phyloP scores from a whole-genome alignment of 148 eudicot genomes.

The Rhododendron williamsianum region DNA sequence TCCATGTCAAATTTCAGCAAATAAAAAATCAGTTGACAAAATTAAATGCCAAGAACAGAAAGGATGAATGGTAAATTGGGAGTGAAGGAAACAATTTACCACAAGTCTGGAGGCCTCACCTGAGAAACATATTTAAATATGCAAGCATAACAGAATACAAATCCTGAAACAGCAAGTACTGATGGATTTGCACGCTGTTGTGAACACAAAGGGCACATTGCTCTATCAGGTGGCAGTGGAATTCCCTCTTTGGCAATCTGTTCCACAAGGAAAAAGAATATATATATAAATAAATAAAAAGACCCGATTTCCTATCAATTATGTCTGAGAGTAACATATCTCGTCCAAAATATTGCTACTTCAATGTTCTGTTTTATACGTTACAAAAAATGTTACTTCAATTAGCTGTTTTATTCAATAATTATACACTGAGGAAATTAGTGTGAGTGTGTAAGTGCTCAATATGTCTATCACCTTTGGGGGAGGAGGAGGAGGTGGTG shows the following conservation, averaged over 20 bases:
- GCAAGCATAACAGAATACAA: slow-evolving; percentile 93
- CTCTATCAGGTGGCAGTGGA: slow-evolving; percentile 71
- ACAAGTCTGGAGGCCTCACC: slow-evolving; percentile 36
- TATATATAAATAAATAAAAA: background rate
- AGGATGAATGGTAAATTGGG: background rate
- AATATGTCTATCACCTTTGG: slow-evolving; percentile 48
- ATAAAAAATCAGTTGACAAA: background rate
- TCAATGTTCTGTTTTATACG: background rate
- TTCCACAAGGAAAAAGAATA: background rate
- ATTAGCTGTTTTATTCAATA: background rate
- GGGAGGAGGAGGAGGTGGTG: slow-evolving; percentile 95
- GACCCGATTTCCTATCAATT: background rate
- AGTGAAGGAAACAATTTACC: background rate
- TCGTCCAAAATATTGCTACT: background rate
- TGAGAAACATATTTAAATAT: slow-evolving; percentile 85
- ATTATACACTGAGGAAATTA: background rate
- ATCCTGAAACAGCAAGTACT: slow-evolving; percentile 85
- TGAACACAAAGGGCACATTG: slow-evolving; percentile 80
- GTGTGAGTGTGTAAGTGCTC: background rate
- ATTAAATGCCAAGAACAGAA: background rate
- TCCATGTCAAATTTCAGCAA: background rate
- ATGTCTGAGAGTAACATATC: background rate
- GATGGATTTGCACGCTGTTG: slow-evolving; percentile 95
- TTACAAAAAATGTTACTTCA: background rate
- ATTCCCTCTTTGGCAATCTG: slow-evolving; percentile 95